phyloP scores from a whole-genome alignment of 2,329 filamentous ascomycete species.

The Alternaria angustiovoidea region DNA sequence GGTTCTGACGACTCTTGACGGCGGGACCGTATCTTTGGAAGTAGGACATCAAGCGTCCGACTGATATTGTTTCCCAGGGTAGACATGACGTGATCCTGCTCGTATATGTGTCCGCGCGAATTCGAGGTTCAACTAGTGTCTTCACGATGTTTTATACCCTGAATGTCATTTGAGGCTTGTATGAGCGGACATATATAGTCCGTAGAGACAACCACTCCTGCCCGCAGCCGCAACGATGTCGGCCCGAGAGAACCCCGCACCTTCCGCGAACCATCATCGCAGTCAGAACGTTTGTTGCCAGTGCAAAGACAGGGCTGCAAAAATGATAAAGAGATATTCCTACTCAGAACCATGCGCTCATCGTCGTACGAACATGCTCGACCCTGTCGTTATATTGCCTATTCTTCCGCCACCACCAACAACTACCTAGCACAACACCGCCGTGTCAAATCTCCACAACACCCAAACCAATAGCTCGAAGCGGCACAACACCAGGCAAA shows the following conservation, averaged over 20 bases:
- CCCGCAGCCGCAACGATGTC: slow-evolving; percentile 2
- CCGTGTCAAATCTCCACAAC: slow-evolving; percentile 6
- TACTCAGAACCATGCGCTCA: slow-evolving; percentile 1
- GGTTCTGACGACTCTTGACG: slow-evolving; percentile 60
- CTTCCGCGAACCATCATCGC: neutral
- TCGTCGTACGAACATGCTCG: neutral
- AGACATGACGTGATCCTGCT: slow-evolving; percentile 27
- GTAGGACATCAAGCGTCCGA: slow-evolving; percentile 35
- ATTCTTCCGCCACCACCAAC: slow-evolving; percentile 10
- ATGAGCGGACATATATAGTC: slow-evolving; percentile 4
- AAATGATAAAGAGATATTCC: neutral
- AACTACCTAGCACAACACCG: neutral
- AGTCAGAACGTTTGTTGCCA: neutral
- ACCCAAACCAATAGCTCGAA: slow-evolving; percentile 5
- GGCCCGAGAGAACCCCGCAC: slow-evolving; percentile 18
- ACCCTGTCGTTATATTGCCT: slow-evolving; percentile 7
- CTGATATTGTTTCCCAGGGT: slow-evolving; percentile 40
- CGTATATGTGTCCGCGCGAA: neutral
- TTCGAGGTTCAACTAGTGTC: neutral
- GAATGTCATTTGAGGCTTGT: neutral
- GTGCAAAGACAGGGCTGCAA: neutral
- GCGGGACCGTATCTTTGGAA: slow-evolving; percentile 37
- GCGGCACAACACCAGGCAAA: slow-evolving; percentile 14
- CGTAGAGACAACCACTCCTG: neutral
- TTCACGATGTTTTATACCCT: neutral